Conservation (phyloP, 306 rosid genomes). For the Cucurbita ficifolia region DNA sequence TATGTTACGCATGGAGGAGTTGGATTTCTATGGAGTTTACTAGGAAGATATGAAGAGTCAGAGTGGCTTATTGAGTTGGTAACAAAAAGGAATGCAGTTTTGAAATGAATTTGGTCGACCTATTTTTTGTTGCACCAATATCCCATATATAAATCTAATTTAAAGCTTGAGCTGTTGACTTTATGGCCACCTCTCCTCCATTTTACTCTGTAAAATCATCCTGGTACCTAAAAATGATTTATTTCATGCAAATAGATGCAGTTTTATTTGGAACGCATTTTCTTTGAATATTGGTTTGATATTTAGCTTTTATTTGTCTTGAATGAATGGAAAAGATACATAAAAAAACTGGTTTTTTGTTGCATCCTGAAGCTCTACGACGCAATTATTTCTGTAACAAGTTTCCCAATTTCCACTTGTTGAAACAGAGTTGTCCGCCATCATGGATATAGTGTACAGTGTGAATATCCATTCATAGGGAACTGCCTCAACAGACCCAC, state of each 20-base stretch:
- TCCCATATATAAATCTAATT: neutral
- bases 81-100: neutral
- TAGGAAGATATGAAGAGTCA: neutral
- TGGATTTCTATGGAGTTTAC: neutral
- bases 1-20: neutral
- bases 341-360: neutral
- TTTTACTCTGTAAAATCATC: neutral
- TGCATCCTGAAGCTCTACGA: too few relatives aligned
- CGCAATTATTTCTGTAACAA: too few relatives aligned
- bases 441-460: neutral
- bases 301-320: neutral
- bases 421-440: neutral
- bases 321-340: neutral
- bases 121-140: neutral
- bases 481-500: constrained; percentile 32
- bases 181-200: neutral
- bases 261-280: neutral
- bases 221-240: neutral
- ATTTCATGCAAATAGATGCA: neutral
- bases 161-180: neutral
- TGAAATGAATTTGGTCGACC: constrained; percentile 1
- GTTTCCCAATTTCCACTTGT: too few relatives aligned
- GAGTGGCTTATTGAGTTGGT: neutral
- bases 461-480: neutral
- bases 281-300: neutral